A percentile compares a stretch with the other conserved stretches of the same genome.
Conservation (phyloP, 768 basidiomycete species). For the Tricholoma hemisulphureum region DNA sequence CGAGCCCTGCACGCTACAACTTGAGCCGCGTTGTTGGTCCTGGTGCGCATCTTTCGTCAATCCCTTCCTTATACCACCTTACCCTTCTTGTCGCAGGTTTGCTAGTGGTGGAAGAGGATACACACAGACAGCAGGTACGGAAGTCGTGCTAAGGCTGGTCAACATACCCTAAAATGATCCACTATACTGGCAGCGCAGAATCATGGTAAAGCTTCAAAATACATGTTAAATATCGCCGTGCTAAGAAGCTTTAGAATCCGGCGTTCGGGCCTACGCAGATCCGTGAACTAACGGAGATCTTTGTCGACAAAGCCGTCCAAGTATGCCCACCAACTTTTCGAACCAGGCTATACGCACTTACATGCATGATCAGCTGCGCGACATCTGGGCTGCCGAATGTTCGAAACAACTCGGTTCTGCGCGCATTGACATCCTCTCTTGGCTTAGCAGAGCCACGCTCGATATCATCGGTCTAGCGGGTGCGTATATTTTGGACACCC, state of each 20-base stretch:
- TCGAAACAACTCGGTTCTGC: slow-evolving; percentile 22
- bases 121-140: slow-evolving; percentile 45
- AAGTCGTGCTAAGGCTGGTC: not conserved
- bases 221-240: not conserved
- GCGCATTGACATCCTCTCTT: slow-evolving; percentile 58
- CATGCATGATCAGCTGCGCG: slow-evolving; percentile 40
- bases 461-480: slow-evolving; percentile 77
- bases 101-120: slow-evolving; percentile 47
- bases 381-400: slow-evolving; percentile 39
- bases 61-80: not conserved
- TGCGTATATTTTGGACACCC: slow-evolving; percentile 38
- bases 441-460: slow-evolving; percentile 66
- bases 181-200: slow-evolving; percentile 37
- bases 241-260: slow-evolving; percentile 48
- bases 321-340: slow-evolving; percentile 24
- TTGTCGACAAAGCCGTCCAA: slow-evolving; percentile 52
- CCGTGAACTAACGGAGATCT: slow-evolving; percentile 54
- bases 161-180: not conserved
- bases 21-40: slow-evolving; percentile 43
- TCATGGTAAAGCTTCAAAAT: slow-evolving; percentile 35
- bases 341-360: not conserved
- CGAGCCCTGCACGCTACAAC: slow-evolving; percentile 35
- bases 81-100: slow-evolving; percentile 32
- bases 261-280: slow-evolving; percentile 64
- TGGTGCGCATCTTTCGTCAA: slow-evolving; percentile 21